Evolutionary conservation across 225 moss, liverwort and hornwort genomes (phyloP).

Genomic region (Marchantia polymorpha): DNA sequence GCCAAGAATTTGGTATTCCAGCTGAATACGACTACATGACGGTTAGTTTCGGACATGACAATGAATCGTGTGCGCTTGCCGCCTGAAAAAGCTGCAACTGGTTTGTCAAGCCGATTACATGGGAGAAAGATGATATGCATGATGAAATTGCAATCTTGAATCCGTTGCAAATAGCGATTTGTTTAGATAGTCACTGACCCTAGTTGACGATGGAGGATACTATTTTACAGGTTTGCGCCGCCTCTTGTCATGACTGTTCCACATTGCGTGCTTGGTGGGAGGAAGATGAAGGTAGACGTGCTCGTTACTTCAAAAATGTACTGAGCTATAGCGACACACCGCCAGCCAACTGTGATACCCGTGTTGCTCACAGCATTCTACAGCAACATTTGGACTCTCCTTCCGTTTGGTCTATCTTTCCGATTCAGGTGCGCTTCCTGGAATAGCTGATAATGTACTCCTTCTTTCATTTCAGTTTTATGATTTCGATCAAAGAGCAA

Average conservation of each 20-base stretch:
- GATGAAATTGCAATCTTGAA: not conserved
- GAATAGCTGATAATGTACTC: not conserved
- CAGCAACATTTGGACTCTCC: slow-evolving; percentile 82
- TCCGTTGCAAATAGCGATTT: not conserved
- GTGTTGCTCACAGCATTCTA: slow-evolving; percentile 59
- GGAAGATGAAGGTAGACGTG: slow-evolving; percentile 67
- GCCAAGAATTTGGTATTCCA: slow-evolving; percentile 78
- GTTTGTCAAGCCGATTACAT: not conserved
- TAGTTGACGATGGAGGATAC: not conserved
- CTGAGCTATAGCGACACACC: slow-evolving; percentile 54
- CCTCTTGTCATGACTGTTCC: slow-evolving; percentile 89
- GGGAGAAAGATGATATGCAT: not conserved
- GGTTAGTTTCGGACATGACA: slow-evolving; percentile 22
- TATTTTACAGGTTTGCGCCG: slow-evolving; percentile 59
- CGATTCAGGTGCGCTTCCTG: slow-evolving; percentile 50
- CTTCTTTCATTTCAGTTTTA: too few relatives aligned
- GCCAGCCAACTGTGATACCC: slow-evolving; percentile 63
- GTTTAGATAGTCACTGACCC: not conserved
- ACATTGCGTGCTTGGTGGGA: slow-evolving; percentile 98
- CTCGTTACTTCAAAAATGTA: slow-evolving; percentile 56
- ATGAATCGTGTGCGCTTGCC: not conserved
- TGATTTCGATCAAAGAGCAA: too few relatives aligned
- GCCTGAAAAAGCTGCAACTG: not conserved
- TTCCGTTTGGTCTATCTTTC: slow-evolving; percentile 86
- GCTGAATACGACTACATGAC: slow-evolving; percentile 90